These are phyloP conservation scores for Solanum piurae DNA, from an alignment of 257 asterid species.

Conservation along the genomic window DNA sequence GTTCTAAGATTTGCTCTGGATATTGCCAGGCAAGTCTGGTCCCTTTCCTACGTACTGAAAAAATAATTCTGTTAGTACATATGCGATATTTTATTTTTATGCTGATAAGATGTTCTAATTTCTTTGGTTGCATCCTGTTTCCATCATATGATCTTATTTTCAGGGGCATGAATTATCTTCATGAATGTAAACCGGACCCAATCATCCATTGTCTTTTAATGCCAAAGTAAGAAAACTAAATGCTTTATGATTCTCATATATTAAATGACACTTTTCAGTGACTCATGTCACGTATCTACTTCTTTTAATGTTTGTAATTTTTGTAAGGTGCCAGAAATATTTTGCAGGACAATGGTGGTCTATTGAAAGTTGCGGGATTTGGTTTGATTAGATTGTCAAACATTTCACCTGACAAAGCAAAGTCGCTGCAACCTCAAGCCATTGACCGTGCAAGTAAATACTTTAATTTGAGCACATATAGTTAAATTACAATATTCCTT, in stretches of 20 bases:
- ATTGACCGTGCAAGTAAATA: constrained; percentile 77
- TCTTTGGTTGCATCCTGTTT: neutral
- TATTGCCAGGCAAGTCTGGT: constrained; percentile 66
- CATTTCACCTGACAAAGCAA: constrained; percentile 73
- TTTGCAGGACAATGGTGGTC: constrained; percentile 99
- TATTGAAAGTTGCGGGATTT: constrained; percentile 88
- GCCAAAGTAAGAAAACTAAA: constrained; percentile 92
- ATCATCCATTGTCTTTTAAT: constrained; percentile 80
- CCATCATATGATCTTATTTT: neutral
- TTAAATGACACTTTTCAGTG: neutral
- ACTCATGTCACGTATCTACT: constrained; percentile 1
- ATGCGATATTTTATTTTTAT: neutral
- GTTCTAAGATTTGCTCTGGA: constrained; percentile 80
- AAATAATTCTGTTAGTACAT: neutral
- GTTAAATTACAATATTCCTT: neutral
- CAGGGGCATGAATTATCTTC: constrained; percentile 99
- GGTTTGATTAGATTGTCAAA: constrained; percentile 56
- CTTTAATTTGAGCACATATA: neutral
- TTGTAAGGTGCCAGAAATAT: constrained; percentile 99
- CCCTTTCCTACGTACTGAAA: neutral
- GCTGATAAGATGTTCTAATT: neutral
- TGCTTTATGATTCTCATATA: constrained; percentile 23
- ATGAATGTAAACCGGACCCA: constrained; percentile 95
- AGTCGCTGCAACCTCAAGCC: constrained; percentile 53
- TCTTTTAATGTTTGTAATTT: constrained; percentile 54